Conservation (phyloP, 768 basidiomycete species). For the Baorangia bicolor region DNA sequence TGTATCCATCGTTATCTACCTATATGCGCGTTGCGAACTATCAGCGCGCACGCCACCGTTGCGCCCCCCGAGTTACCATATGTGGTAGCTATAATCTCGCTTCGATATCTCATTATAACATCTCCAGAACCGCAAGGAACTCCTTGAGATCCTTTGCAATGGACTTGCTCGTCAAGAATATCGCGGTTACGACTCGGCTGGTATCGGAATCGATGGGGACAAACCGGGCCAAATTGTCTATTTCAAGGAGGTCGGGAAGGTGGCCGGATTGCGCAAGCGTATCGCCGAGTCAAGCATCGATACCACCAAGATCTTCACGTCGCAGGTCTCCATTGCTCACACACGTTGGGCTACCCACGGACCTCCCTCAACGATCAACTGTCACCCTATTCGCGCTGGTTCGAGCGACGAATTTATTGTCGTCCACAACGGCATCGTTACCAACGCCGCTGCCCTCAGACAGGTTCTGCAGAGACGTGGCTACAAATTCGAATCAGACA, state of each 20-base stretch:
- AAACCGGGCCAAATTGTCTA: conserved; percentile 69
- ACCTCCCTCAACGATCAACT: conserved; percentile 81
- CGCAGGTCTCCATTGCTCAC: conserved; percentile 96
- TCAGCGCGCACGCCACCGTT: neutral
- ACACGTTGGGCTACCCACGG: conserved; percentile 99
- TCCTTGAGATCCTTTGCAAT: conserved; percentile 86
- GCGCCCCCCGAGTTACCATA: conserved; percentile 12
- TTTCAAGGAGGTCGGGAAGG: conserved; percentile 99
- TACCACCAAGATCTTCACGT: conserved; percentile 71
- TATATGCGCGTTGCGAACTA: conserved; percentile 6
- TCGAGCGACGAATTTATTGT: conserved; percentile 79
- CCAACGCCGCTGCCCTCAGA: conserved; percentile 85
- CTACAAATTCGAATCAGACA: conserved; percentile 91
- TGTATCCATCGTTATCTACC: neutral
- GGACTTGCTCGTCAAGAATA: conserved; percentile 96
- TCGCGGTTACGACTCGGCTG: conserved; percentile 97
- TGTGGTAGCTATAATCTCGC: conserved; percentile 15
- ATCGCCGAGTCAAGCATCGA: conserved; percentile 72
- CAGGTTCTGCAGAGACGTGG: conserved; percentile 95
- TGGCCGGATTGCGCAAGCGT: conserved; percentile 86
- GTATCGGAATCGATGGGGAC: conserved; percentile 90
- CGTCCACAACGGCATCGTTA: conserved; percentile 99
- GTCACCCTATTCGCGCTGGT: conserved; percentile 92
- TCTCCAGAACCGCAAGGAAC: conserved; percentile 77
- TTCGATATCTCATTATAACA: conserved; percentile 10